Conservation (phyloP, 768 basidiomycete genomes). For the Leccinum disarticulatum region DNA sequence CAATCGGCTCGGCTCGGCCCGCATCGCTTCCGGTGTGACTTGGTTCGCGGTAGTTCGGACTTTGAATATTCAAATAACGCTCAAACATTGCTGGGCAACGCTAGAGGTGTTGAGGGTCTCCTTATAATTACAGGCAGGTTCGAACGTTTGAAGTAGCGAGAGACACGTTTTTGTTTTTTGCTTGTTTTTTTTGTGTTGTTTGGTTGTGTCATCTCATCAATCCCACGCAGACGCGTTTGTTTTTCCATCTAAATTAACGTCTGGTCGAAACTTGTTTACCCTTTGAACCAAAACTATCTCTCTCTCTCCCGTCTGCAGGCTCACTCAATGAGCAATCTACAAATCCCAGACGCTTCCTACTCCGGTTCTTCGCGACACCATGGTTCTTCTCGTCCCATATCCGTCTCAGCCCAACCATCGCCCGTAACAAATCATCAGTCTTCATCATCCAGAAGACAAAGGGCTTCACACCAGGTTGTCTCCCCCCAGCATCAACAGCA, state of each 20-base stretch:
- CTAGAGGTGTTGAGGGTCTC: background rate
- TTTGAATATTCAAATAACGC: constrained; percentile 20
- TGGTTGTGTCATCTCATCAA: constrained; percentile 17
- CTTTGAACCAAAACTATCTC: background rate
- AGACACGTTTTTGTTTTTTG: constrained; percentile 5
- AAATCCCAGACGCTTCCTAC: constrained; percentile 45
- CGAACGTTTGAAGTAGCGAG: too few species aligned
- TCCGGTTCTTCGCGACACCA: constrained; percentile 47
- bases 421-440: constrained; percentile 42
- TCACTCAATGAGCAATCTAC: constrained; percentile 35
- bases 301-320: background rate
- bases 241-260: constrained; percentile 21
- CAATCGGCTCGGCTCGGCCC: constrained; percentile 18
- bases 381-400: constrained; percentile 50
- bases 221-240: constrained; percentile 21
- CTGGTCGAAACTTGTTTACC: constrained; percentile 1
- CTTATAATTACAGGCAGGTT: too few species aligned
- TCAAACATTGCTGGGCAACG: background rate
- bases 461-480: constrained; percentile 72
- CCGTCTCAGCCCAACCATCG: constrained; percentile 55
- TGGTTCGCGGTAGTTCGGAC: constrained; percentile 17
- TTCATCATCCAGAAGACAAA: constrained; percentile 52
- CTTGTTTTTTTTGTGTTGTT: background rate
- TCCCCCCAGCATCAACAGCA: constrained; percentile 47
- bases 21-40: constrained; percentile 19